These are phyloP conservation scores for Kalaharituber pfeilii DNA, from an alignment of 2,329 filamentous ascomycete species.

Conservation along the genomic window DNA sequence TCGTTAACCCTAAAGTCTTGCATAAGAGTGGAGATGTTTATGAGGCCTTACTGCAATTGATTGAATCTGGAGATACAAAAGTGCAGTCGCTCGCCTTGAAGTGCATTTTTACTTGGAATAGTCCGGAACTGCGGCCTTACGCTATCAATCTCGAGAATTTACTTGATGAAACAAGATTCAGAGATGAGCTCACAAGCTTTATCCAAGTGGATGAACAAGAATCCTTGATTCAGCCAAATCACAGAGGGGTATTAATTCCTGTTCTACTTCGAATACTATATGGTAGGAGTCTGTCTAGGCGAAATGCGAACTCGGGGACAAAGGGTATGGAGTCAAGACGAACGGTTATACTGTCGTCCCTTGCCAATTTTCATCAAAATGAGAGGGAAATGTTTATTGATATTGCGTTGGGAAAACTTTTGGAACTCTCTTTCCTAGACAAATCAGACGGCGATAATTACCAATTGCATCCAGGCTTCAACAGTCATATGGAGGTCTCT, in stretches of 20 bases:
- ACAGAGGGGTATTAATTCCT: slow-evolving; percentile 61
- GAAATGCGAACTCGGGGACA: slow-evolving; percentile 56
- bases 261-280: slow-evolving; percentile 76
- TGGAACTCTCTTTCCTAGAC: slow-evolving; percentile 36
- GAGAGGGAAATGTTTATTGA: slow-evolving; percentile 69
- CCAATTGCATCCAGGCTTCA: neutral
- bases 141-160: slow-evolving; percentile 73
- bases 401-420: slow-evolving; percentile 59
- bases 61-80: slow-evolving; percentile 78
- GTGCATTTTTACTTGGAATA: slow-evolving; percentile 78
- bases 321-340: slow-evolving; percentile 67
- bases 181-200: slow-evolving; percentile 82
- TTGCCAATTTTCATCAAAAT: slow-evolving; percentile 56
- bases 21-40: slow-evolving; percentile 65
- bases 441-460: slow-evolving; percentile 30
- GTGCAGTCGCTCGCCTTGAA: slow-evolving; percentile 74
- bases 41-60: slow-evolving; percentile 51
- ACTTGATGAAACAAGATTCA: slow-evolving; percentile 77
- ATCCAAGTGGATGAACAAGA: slow-evolving; percentile 51
- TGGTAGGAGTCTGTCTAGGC: slow-evolving; percentile 69
- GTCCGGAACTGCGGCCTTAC: slow-evolving; percentile 55
- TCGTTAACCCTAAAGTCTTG: slow-evolving; percentile 69
- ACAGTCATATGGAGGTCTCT: slow-evolving; percentile 30
- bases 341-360: slow-evolving; percentile 52
- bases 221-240: slow-evolving; percentile 52